These are phyloP conservation scores for Candida vartiovaarae DNA, from an alignment of 805 yeast genomes.

Conservation along the genomic window DNA sequence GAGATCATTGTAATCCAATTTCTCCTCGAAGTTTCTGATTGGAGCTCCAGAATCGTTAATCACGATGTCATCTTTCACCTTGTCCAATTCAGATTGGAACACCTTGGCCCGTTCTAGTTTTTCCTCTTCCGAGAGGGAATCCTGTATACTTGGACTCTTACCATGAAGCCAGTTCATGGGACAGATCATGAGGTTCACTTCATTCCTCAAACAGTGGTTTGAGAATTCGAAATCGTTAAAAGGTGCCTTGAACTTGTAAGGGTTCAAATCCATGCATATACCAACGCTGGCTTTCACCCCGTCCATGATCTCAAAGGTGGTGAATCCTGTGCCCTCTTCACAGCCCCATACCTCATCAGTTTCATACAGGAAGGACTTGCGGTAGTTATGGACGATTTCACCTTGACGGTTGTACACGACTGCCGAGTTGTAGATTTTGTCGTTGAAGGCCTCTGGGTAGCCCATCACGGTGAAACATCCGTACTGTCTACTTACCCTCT, in stretches of 20 bases:
- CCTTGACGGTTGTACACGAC: conserved; percentile 57
- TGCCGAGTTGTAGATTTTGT: conserved; percentile 61
- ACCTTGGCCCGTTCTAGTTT: conserved; percentile 13
- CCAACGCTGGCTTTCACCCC: conserved; percentile 55
- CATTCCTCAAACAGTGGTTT: conserved; percentile 37
- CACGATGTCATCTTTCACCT: conserved; percentile 13
- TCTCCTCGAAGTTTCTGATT: conserved; percentile 10
- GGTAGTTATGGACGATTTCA: conserved; percentile 51
- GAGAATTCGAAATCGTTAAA: conserved; percentile 71
- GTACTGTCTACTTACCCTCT: conserved; percentile 38
- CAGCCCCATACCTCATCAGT: conserved; percentile 83
- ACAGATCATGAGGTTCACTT: conserved; percentile 52
- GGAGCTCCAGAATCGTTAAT: conserved; percentile 5
- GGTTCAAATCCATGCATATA: conserved; percentile 92
- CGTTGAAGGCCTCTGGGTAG: conserved; percentile 54
- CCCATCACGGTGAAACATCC: conserved; percentile 71
- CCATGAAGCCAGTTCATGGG: conserved; percentile 86
- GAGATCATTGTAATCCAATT: conserved; percentile 23
- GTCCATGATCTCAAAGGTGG: conserved; percentile 30
- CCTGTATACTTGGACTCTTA: conserved; percentile 33
- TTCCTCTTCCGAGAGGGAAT: conserved; percentile 11
- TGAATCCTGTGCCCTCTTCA: conserved; percentile 54
- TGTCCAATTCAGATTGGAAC: conserved; percentile 8
- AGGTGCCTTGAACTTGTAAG: conserved; percentile 77
- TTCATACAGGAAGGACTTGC: conserved; percentile 70